Conservation (phyloP, 106 monocot species). For the Acorus calamus region DNA sequence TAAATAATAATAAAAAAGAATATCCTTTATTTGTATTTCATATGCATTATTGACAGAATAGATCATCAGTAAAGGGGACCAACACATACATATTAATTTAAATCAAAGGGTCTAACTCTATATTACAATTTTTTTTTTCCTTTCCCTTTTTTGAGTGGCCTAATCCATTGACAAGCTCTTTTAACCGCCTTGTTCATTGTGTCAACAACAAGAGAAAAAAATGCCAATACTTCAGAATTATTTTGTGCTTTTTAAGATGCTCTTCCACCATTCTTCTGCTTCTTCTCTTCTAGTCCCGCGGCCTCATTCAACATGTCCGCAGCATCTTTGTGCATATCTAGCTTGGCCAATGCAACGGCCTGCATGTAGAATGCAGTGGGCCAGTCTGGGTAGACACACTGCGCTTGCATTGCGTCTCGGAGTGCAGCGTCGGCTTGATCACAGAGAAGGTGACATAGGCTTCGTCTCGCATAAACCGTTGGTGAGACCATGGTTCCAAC, state of each 20-base stretch:
- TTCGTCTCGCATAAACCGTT: slow-evolving; percentile 48
- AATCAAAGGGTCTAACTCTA: no score
- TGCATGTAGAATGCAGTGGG: slow-evolving; percentile 75
- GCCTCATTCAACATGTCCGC: slow-evolving; percentile 61
- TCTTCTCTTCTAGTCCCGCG: slow-evolving; percentile 39
- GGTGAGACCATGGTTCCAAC: slow-evolving; percentile 68
- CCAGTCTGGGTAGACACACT: slow-evolving; percentile 54
- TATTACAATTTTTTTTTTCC: no score
- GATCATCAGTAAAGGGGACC: no score
- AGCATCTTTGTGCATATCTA: slow-evolving; percentile 57
- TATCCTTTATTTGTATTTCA: no score
- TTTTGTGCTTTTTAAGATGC: background rate
- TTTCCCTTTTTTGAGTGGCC: no score
- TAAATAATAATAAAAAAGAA: no score
- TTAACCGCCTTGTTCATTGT: no score
- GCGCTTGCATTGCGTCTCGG: slow-evolving; percentile 66
- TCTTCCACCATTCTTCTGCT: slow-evolving; percentile 25
- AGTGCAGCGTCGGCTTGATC: slow-evolving; percentile 59
- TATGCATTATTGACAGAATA: no score
- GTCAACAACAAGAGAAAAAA: no score
- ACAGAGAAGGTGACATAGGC: slow-evolving; percentile 56
- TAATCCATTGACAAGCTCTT: no score
- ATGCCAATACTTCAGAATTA: no score
- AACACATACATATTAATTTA: no score
- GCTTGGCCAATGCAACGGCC: slow-evolving; percentile 51